These are phyloP conservation scores for Pseudonectria buxi DNA, from an alignment of 2,329 filamentous ascomycete species.

Conservation along the genomic window DNA sequence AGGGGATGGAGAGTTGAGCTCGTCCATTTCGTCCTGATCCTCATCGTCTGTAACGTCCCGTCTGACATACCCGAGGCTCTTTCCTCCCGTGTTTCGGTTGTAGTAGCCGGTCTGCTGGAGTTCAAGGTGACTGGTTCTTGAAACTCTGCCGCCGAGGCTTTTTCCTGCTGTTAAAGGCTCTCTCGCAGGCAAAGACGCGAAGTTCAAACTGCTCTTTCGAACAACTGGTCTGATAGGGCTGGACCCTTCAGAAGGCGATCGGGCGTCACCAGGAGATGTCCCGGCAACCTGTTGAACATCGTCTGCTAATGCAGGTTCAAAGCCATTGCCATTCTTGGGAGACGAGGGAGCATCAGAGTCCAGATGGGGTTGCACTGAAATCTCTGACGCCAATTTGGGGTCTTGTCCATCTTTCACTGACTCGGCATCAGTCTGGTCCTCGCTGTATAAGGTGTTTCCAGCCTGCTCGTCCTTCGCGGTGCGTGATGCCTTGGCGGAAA, in stretches of 20 bases:
- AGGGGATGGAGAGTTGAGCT: constrained; percentile 37
- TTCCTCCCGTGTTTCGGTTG: constrained; percentile 64
- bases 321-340: constrained; percentile 12
- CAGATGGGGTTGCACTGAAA: background rate
- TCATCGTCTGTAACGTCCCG: constrained; percentile 39
- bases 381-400: background rate
- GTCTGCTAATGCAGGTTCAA: background rate
- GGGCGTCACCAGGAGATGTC: constrained; percentile 36
- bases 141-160: constrained; percentile 66
- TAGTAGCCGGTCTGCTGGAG: constrained; percentile 67
- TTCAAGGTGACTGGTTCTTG: constrained; percentile 73
- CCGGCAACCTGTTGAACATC: constrained; percentile 4
- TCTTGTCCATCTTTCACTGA: no score
- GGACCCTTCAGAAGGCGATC: constrained; percentile 61
- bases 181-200: constrained; percentile 84
- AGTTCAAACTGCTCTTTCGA: constrained; percentile 91
- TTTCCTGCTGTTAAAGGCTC: constrained; percentile 82
- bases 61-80: constrained; percentile 53
- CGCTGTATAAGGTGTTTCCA: constrained; percentile 16
- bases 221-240: constrained; percentile 71
- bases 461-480: constrained; percentile 40
- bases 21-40: constrained; percentile 47
- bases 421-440: no score
- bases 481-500: constrained; percentile 33
- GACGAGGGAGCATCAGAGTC: constrained; percentile 8